Percentiles rank a stretch among this genome's conserved stretches.
Conservation (phyloP, 257 asterid species). For the Solanum infundibuliforme region DNA sequence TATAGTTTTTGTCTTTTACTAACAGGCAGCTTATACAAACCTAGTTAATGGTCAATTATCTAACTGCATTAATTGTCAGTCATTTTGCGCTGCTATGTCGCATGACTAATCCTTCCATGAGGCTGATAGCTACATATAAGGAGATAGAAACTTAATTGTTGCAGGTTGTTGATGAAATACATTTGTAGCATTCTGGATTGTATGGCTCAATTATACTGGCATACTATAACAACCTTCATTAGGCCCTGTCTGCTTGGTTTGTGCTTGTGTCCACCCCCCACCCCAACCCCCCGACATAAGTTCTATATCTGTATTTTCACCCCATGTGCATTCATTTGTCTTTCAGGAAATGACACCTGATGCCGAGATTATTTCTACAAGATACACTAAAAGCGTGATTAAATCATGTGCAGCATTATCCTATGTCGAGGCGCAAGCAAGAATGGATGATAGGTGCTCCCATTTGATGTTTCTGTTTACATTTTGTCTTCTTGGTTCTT, state of each 20-base stretch:
- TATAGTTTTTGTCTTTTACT: neutral
- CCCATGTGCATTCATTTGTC: neutral
- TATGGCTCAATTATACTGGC: neutral
- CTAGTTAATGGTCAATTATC: neutral
- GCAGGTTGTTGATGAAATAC: neutral
- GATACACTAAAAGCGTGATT: constrained; percentile 76
- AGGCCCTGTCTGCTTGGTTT: neutral
- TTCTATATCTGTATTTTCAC: neutral
- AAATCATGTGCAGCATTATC: constrained; percentile 94
- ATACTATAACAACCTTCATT: neutral
- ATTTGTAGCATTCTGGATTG: neutral
- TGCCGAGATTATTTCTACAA: constrained; percentile 84
- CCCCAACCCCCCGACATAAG: neutral
- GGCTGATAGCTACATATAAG: neutral
- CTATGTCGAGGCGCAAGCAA: constrained; percentile 97
- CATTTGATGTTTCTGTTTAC: neutral
- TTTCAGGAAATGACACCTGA: constrained; percentile 92
- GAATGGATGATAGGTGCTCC: constrained; percentile 94
- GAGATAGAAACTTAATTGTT: neutral
- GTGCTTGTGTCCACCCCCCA: neutral
- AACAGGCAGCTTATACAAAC: neutral
- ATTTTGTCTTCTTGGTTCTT: neutral
- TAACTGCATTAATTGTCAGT: neutral
- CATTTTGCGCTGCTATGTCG: neutral
- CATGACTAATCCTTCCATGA: neutral